Conservation (phyloP, 2,329 filamentous ascomycete species). For the Sporothrix schenckii region DNA sequence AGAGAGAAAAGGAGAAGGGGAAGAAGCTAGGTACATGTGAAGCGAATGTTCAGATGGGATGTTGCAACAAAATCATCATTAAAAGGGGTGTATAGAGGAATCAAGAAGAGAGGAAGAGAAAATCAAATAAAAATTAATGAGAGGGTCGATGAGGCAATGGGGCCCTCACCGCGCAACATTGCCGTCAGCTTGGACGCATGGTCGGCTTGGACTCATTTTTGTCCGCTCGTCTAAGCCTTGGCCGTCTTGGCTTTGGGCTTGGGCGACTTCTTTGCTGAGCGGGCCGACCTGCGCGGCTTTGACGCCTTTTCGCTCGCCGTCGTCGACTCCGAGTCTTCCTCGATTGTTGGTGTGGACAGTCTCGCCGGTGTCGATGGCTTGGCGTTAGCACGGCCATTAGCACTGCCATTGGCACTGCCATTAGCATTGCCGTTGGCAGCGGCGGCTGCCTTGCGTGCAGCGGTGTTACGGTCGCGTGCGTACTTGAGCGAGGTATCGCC, state of each 20-base stretch:
- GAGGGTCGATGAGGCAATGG: slow-evolving; percentile 5
- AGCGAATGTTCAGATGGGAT: slow-evolving; percentile 2
- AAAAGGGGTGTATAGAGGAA: slow-evolving; percentile 1
- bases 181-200: background rate
- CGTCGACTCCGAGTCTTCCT: slow-evolving; percentile 8
- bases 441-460: slow-evolving; percentile 44
- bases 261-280: slow-evolving; percentile 16
- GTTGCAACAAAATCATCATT: slow-evolving; percentile 3
- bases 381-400: background rate
- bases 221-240: slow-evolving; percentile 13
- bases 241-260: slow-evolving; percentile 25
- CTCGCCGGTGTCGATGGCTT: background rate
- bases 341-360: background rate
- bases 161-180: background rate
- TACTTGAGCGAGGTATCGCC: slow-evolving; percentile 58
- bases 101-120: background rate
- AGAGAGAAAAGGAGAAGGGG: slow-evolving; percentile 5
- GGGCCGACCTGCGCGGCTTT: background rate
- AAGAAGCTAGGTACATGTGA: slow-evolving; percentile 6
- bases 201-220: background rate
- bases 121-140: background rate
- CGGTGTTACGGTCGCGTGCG: slow-evolving; percentile 48
- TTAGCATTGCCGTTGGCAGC: background rate
- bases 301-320: slow-evolving; percentile 3
- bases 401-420: background rate